A percentile compares a stretch with the other conserved stretches of the same genome.
Evolutionary conservation across 1,139 yeast genomes (phyloP).

Genomic region (Hanseniaspora gamundiae): DNA sequence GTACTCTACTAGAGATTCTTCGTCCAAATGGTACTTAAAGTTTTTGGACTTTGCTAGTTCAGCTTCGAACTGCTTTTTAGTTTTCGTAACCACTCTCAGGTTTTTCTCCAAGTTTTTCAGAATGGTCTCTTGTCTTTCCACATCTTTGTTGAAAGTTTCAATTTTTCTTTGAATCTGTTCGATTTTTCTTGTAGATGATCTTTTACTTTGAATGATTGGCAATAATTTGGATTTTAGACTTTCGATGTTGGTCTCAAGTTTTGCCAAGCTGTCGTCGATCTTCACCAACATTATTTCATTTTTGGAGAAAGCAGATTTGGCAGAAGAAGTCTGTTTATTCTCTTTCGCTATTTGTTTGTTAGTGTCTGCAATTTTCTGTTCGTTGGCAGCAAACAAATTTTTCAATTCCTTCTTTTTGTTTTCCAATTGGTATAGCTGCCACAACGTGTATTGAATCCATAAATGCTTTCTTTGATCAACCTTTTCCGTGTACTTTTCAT

Average conservation of each 20-base stretch:
- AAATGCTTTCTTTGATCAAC: conserved; percentile 37
- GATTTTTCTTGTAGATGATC: conserved; percentile 30
- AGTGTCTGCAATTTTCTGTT: conserved; percentile 24
- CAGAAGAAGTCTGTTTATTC: conserved; percentile 19
- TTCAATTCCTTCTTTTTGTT: conserved; percentile 29
- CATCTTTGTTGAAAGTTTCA: conserved; percentile 40
- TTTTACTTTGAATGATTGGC: conserved; percentile 40
- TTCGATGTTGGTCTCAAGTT: conserved; percentile 28
- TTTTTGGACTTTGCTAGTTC: conserved; percentile 25
- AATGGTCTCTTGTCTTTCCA: conserved; percentile 36
- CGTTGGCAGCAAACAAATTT: conserved; percentile 23
- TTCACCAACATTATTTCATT: conserved; percentile 33
- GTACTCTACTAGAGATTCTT: conserved; percentile 48
- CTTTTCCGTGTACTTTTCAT: conserved; percentile 52
- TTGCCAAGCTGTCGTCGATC: conserved; percentile 30
- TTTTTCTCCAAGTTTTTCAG: conserved; percentile 36
- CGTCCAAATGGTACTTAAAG: conserved; percentile 31
- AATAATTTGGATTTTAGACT: conserved; percentile 41
- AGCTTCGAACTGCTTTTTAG: conserved; percentile 34
- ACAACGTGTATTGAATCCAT: conserved; percentile 41
- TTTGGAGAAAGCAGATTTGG: conserved; percentile 36
- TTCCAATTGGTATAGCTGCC: conserved; percentile 60
- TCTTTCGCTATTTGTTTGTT: conserved; percentile 20
- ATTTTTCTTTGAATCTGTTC: conserved; percentile 38
- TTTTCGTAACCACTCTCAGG: conserved; percentile 35